Base-by-base conservation (phyloP, 1,284 basidiomycete genomes). In the Cryptococcus hybrid region DNA sequence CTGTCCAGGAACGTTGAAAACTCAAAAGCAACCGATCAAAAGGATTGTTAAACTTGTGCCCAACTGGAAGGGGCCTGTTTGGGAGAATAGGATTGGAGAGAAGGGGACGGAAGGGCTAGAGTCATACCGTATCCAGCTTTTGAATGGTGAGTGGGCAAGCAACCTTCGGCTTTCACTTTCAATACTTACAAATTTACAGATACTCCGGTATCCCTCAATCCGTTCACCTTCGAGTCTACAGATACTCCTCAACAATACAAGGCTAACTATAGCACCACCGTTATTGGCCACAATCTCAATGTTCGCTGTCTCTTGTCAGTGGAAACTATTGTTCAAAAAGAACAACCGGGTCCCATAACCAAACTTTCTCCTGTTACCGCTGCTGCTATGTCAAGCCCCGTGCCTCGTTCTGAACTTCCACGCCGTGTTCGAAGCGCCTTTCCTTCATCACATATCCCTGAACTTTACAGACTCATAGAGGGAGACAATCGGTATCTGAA, bases 41-140 rank as follows among this genome's bases (percentile, higher is more conserved):
- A 72, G 66, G 37, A 63, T 76, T n/a, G 67, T 71, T 45, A 75
- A 74, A 61, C 55, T 78, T n/a, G 67, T 62, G 12, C 77, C 74
- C 15, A 69, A 57, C 15, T 73, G 69, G 61, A 69, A 65, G 13
- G 77, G 77, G 5, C 77, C 77, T 5, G 46, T 74, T 5, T 76
- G 76, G 76, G 77, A 78, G 62, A 54, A 45, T 3, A 47, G 54
- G 12, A 58, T 77, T 42, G 76, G 72, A 0, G 63, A 69, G 45
- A 65, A 70, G 15, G 60, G 60, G 24, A 59, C 36, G 5, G 67
- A 73, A 8, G 74, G 69, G 3, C 53, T 76, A 51, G 71, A 73
- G 43, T 60, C 56, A 24, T 77, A 75, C 54, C 58, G 71, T 11
- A 70, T 78, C 39, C 75, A 76, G 54, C 60, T 77, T 0, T 52